A percentile compares a stretch with the other conserved stretches of the same genome.
Conservation (phyloP, 345 rosid species). For the Sisymbrium irio region DNA sequence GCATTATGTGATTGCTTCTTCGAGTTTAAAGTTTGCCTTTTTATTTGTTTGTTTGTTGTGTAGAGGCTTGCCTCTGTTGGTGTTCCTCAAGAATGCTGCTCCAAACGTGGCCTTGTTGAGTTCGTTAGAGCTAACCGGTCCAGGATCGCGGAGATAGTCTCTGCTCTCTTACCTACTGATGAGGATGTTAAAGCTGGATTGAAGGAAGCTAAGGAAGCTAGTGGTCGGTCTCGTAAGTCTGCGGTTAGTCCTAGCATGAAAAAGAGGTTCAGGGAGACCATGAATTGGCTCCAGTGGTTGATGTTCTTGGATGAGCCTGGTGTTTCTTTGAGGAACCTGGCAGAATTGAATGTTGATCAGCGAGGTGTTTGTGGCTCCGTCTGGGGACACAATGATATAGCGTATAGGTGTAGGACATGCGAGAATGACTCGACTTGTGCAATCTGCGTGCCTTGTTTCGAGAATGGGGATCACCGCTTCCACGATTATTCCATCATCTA, state of each 20-base stretch:
- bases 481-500: constrained; percentile 82
- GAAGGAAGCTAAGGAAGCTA: constrained; percentile 34
- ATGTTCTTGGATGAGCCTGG: constrained; percentile 74
- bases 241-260: constrained; percentile 35
- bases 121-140: constrained; percentile 45
- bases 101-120: constrained; percentile 50
- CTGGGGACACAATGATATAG: constrained; percentile 91
- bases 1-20: no score
- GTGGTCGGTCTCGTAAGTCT: constrained; percentile 36
- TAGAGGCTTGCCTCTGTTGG: constrained; percentile 73
- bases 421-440: constrained; percentile 94
- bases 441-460: constrained; percentile 88
- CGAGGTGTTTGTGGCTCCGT: constrained; percentile 96
- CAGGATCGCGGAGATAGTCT: constrained; percentile 46
- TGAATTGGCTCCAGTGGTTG: constrained; percentile 83
- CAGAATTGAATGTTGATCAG: constrained; percentile 46
- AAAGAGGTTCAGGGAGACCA: constrained; percentile 47
- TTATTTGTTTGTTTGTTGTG: not conserved
- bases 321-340: constrained; percentile 46
- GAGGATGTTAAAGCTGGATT: constrained; percentile 52
- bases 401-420: constrained; percentile 82
- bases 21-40: not conserved
- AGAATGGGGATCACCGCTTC: constrained; percentile 66
- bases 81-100: constrained; percentile 50
- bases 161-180: constrained; percentile 61